These are phyloP conservation scores for Phytophthora parvispora DNA, from an alignment of 352 stramenopile species.

Conservation along the genomic window DNA sequence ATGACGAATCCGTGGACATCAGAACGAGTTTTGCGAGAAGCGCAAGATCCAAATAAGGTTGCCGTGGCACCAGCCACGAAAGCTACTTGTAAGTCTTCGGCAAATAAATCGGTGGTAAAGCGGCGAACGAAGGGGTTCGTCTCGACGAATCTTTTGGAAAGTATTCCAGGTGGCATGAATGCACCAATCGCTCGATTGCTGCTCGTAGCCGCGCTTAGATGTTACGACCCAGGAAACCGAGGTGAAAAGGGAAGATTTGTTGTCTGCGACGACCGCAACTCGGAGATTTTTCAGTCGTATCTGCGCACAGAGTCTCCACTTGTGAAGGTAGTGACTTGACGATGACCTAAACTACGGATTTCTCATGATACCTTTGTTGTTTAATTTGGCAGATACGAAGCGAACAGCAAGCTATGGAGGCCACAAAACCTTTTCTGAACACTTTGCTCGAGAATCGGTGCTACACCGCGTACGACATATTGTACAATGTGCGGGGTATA, in stretches of 20 bases:
- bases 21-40: slow-evolving; percentile 39
- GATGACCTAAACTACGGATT: background rate
- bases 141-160: slow-evolving; percentile 59
- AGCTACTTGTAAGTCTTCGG: background rate
- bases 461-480: slow-evolving; percentile 63
- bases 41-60: slow-evolving; percentile 2
- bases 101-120: slow-evolving; percentile 10
- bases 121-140: slow-evolving; percentile 25
- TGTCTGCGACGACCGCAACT: slow-evolving; percentile 35
- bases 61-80: background rate
- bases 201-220: slow-evolving; percentile 57
- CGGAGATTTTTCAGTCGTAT: slow-evolving; percentile 58
- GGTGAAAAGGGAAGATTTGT: slow-evolving; percentile 48
- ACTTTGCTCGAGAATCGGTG: slow-evolving; percentile 56
- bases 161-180: slow-evolving; percentile 65
- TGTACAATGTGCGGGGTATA: slow-evolving; percentile 60
- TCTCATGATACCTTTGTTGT: background rate
- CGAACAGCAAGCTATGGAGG: slow-evolving; percentile 62
- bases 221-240: slow-evolving; percentile 47
- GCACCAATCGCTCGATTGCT: slow-evolving; percentile 52
- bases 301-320: slow-evolving; percentile 38
- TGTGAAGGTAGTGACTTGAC: slow-evolving; percentile 43
- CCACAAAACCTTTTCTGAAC: slow-evolving; percentile 43
- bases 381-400: slow-evolving; percentile 48
- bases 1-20: slow-evolving; percentile 70